Base-by-base conservation (phyloP, 345 rosid species). In the Lagerstroemia speciosa region DNA sequence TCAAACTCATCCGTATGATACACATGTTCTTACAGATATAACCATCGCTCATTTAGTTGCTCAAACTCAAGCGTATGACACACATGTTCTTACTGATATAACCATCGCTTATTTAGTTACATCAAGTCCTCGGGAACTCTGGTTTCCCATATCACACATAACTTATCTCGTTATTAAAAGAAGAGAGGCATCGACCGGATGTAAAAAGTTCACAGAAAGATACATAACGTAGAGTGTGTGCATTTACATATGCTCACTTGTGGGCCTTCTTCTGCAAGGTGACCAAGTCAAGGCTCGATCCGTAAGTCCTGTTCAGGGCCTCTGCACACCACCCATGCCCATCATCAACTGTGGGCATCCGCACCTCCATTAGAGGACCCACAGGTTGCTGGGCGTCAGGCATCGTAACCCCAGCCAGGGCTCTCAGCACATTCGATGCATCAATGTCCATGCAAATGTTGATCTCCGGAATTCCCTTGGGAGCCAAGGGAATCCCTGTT, bases 331-430 rank as follows among this genome's bases (percentile, higher is more conserved):
- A 91, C 40, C 92, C 94, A 65, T 91, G 94, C 38, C 97, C 94
- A 64, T 86, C 92, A 64, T 91, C 97, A 63, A 91, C 88, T 2
- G 88, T 89, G 0, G 97, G 98, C 98, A 93, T 82, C 81, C 96
- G 83, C 62, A 91, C 92, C 62, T 89, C 97, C 81, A 93, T 80
- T 24, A 87, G 77, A 8, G 97, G 94, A 73, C 80, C 80, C 26
- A 76, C 86, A 0, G 91, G 94, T 65, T 72, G 87, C 24, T 75
- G 83, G 10, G 67, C 70, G 9, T 92, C 91, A 0, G 94, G 92
- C 78, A 93, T 71, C 65, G 80, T 52, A 12, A 86, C 89, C 36
- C 91, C 93, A 11, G 85, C 92, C 62, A 87, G 71, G 71, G 86
- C 92, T 62, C 93, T 70, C 72, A 91, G 70, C 31, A 81, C 81